Percentiles rank a stretch among this genome's conserved stretches.
Conservation (phyloP, 2,329 filamentous ascomycete genomes). For the Apiospora saccharicola region DNA sequence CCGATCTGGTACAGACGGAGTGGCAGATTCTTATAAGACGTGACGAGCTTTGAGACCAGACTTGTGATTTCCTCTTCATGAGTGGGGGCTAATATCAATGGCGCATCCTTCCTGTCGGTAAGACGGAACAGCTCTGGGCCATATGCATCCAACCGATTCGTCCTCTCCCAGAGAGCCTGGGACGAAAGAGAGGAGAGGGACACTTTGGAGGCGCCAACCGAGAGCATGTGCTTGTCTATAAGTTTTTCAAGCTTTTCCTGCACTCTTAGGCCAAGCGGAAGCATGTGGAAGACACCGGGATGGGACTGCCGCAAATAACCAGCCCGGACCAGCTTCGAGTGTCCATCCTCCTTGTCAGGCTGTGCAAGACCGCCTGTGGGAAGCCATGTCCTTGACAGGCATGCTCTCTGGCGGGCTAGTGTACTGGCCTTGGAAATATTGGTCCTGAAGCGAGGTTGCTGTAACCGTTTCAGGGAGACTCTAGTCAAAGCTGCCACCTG, state of each 20-base stretch:
- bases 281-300: conserved; percentile 88
- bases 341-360: conserved; percentile 66
- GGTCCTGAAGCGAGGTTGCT: neutral
- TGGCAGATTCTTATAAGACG: conserved; percentile 87
- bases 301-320: conserved; percentile 83
- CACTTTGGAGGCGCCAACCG: conserved; percentile 81
- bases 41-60: conserved; percentile 74
- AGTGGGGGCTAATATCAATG: conserved; percentile 85
- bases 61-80: conserved; percentile 96
- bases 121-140: conserved; percentile 84
- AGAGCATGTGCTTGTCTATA: conserved; percentile 88
- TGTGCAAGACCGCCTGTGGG: conserved; percentile 75
- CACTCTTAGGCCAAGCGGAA: conserved; percentile 86
- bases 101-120: conserved; percentile 76
- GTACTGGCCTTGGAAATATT: neutral
- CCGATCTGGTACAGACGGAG: conserved; percentile 90
- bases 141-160: conserved; percentile 78
- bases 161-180: conserved; percentile 82
- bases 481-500: conserved; percentile 12
- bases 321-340: conserved; percentile 72
- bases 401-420: conserved; percentile 20
- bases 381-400: conserved; percentile 80
- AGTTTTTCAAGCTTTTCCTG: conserved; percentile 87
- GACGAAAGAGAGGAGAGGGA: conserved; percentile 87
- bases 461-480: neutral